Evolutionary conservation across 2,329 filamentous ascomycete species (phyloP).

Genomic region (Hirsutella thompsonii): DNA sequence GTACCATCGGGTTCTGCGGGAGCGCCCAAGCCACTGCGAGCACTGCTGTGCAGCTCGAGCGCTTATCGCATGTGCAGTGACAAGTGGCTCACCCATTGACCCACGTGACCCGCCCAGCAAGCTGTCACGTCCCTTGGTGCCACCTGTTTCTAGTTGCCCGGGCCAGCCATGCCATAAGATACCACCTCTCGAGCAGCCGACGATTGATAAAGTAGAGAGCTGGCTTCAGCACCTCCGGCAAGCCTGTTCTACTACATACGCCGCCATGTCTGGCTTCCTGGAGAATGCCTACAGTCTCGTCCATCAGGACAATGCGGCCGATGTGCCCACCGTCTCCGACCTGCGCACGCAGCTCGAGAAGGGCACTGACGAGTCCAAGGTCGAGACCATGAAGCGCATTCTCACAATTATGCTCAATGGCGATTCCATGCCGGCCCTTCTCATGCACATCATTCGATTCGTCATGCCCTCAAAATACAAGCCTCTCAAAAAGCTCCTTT

Average conservation of each 20-base stretch:
- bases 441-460: slow-evolving; percentile 99
- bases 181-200: slow-evolving; percentile 1
- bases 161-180: slow-evolving; percentile 1
- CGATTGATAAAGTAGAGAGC: neutral
- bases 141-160: slow-evolving; percentile 4
- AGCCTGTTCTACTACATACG: slow-evolving; percentile 4
- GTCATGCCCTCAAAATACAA: slow-evolving; percentile 99
- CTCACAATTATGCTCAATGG: slow-evolving; percentile 97
- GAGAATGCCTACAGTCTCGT: slow-evolving; percentile 94
- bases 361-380: slow-evolving; percentile 82
- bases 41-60: no score
- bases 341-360: slow-evolving; percentile 89
- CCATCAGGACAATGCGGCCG: slow-evolving; percentile 92
- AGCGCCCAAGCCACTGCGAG: no score
- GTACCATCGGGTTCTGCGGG: no score
- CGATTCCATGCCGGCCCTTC: slow-evolving; percentile 83
- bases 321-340: slow-evolving; percentile 81
- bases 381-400: slow-evolving; percentile 94
- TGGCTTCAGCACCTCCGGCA: slow-evolving; percentile 1
- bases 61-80: neutral
- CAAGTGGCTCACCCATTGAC: no score
- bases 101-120: slow-evolving; percentile 1
- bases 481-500: slow-evolving; percentile 90
- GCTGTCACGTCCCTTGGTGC: slow-evolving; percentile 1
- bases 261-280: slow-evolving; percentile 83